Conservation (phyloP, 2,329 filamentous ascomycete genomes). For the Neonectria neomacrospora region DNA sequence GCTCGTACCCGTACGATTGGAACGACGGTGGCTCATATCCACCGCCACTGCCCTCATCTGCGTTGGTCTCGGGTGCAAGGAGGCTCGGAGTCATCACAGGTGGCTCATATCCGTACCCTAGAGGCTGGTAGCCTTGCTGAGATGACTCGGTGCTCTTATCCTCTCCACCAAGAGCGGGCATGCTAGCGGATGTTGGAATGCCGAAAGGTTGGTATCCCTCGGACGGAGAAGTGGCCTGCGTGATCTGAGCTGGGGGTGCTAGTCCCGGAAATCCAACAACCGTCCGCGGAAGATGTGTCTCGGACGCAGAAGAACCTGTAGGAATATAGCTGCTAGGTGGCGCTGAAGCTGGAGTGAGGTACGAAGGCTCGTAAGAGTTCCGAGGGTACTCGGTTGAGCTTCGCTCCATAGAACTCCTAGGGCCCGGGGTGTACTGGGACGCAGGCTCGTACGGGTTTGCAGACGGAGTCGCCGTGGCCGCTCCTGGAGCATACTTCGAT, state of each 20-base stretch:
- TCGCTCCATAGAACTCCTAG: constrained; percentile 44
- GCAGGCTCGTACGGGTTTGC: constrained; percentile 50
- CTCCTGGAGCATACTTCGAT: constrained; percentile 53
- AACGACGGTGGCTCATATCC: constrained; percentile 72
- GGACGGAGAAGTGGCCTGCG: constrained; percentile 30
- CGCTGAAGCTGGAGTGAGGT: constrained; percentile 28
- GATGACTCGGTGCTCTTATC: constrained; percentile 33
- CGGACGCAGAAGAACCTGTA: constrained; percentile 25
- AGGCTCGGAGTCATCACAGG: constrained; percentile 50
- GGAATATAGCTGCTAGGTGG: constrained; percentile 37
- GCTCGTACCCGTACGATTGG: constrained; percentile 68
- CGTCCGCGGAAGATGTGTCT: constrained; percentile 14
- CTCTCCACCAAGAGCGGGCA: constrained; percentile 25
- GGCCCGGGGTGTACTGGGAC: constrained; percentile 62
- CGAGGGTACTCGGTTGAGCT: constrained; percentile 47
- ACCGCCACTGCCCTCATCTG: constrained; percentile 48
- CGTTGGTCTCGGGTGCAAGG: constrained; percentile 19
- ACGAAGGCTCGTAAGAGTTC: constrained; percentile 52
- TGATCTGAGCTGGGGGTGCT: constrained; percentile 42
- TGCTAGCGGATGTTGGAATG: constrained; percentile 40
- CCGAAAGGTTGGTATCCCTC: constrained; percentile 47
- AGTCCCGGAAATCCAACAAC: constrained; percentile 29
- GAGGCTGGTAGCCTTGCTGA: constrained; percentile 56
- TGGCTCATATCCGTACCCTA: constrained; percentile 64
- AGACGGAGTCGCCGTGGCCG: constrained; percentile 28